A percentile compares a stretch with the other conserved stretches of the same genome.
phyloP scores from a whole-genome alignment of 805 yeast genomes.

The Yarrowia phangngaensis region DNA sequence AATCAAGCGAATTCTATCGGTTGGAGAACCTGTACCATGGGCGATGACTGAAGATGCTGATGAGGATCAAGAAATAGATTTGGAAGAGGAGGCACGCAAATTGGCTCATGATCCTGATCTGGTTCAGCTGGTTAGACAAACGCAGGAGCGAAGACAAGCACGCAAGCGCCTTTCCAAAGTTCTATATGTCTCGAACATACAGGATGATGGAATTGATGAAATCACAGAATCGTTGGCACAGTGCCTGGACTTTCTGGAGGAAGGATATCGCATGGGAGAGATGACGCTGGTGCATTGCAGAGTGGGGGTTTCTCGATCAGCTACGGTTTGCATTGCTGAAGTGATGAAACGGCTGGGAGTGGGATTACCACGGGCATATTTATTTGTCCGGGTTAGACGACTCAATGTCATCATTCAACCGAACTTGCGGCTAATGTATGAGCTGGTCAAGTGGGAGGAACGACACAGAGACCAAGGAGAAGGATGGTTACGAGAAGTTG shows the following conservation, averaged over 20 bases:
- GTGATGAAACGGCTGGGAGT: conserved; percentile 74
- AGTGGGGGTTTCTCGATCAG: conserved; percentile 93
- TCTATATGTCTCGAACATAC: conserved; percentile 65
- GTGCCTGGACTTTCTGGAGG: conserved; percentile 64
- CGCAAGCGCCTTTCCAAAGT: conserved; percentile 44
- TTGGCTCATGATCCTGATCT: conserved; percentile 17
- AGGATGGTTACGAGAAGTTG: conserved; percentile 56
- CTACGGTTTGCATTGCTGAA: conserved; percentile 93
- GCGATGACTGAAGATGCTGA: conserved; percentile 22
- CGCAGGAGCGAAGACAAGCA: conserved; percentile 26
- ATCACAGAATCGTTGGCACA: conserved; percentile 57
- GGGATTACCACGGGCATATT: conserved; percentile 71
- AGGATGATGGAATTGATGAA: conserved; percentile 89
- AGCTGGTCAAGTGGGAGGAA: conserved; percentile 69
- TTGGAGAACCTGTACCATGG: conserved; percentile 80
- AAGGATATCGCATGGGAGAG: conserved; percentile 45
- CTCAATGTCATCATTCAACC: conserved; percentile 93
- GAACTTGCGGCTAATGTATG: conserved; percentile 86
- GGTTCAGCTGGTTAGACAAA: conserved; percentile 11
- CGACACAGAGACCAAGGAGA: conserved; percentile 34
- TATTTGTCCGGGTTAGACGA: conserved; percentile 84
- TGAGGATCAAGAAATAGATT: conserved; percentile 20
- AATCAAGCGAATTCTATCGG: conserved; percentile 72
- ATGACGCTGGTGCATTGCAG: conserved; percentile 81
- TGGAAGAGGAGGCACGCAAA: conserved; percentile 14